phyloP scores from a whole-genome alignment of 2,329 filamentous ascomycete species.

The Fusarium xyrophilum region DNA sequence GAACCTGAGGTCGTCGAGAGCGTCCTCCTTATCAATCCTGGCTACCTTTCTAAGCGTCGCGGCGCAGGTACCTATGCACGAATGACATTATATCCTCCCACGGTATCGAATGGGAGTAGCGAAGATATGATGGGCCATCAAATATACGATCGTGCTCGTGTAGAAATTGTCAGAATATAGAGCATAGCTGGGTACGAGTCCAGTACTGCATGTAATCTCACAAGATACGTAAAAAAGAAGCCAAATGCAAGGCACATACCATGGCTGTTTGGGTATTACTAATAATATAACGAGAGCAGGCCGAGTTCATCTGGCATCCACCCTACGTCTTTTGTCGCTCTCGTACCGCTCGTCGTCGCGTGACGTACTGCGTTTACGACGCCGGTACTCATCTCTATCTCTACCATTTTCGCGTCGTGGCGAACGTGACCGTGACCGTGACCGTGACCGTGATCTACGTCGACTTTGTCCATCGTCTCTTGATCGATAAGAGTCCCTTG shows the following conservation, averaged over 20 bases:
- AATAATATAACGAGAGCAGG: slow-evolving; percentile 29
- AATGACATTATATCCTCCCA: slow-evolving; percentile 74
- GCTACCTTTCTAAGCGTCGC: slow-evolving; percentile 81
- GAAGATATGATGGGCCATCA: slow-evolving; percentile 72
- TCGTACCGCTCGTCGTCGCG: slow-evolving; percentile 61
- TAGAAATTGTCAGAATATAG: slow-evolving; percentile 84
- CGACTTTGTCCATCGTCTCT: slow-evolving; percentile 28
- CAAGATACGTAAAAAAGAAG: slow-evolving; percentile 31
- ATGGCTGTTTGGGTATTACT: slow-evolving; percentile 38
- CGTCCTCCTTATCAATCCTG: slow-evolving; percentile 90
- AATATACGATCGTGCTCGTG: slow-evolving; percentile 81
- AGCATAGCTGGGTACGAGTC: slow-evolving; percentile 9
- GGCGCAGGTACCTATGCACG: slow-evolving; percentile 86
- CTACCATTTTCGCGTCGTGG: slow-evolving; percentile 54
- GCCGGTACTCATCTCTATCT: slow-evolving; percentile 54
- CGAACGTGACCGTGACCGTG: slow-evolving; percentile 63
- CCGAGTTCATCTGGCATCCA: slow-evolving; percentile 52
- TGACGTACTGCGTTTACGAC: slow-evolving; percentile 65
- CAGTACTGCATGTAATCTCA: slow-evolving; percentile 27
- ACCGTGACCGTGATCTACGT: slow-evolving; percentile 51
- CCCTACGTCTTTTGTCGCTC: slow-evolving; percentile 65
- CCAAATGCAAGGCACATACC: slow-evolving; percentile 4
- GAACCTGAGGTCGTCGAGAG: slow-evolving; percentile 79
- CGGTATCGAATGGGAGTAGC: slow-evolving; percentile 63
- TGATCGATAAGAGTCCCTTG: slow-evolving; percentile 34